Evolutionary conservation across 768 basidiomycete genomes (phyloP).

Genomic region (Pleurotus cornucopiae): DNA sequence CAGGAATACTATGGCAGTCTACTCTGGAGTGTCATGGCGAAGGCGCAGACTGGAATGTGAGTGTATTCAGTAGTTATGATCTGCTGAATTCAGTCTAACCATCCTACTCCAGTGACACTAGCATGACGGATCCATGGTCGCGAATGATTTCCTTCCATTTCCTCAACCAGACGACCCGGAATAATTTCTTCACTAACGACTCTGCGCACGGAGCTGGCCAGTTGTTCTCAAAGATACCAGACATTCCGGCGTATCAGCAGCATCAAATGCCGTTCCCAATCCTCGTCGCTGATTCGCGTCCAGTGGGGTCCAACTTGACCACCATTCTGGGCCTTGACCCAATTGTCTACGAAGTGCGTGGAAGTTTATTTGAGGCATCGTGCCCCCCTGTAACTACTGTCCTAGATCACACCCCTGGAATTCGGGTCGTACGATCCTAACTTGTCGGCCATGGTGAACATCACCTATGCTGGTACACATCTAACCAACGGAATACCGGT

Average conservation of each 20-base stretch:
- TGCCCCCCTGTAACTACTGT: background rate
- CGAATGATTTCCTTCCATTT: conserved; percentile 73
- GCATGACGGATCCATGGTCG: conserved; percentile 60
- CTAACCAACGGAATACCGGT: conserved; percentile 52
- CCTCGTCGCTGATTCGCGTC: conserved; percentile 52
- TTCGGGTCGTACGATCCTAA: conserved; percentile 72
- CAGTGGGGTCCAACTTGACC: conserved; percentile 38
- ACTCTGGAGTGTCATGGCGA: conserved; percentile 51
- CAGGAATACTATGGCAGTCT: conserved; percentile 51
- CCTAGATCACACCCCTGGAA: conserved; percentile 58
- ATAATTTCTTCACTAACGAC: conserved; percentile 57
- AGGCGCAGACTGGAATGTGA: conserved; percentile 50
- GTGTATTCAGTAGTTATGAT: conserved; percentile 15
- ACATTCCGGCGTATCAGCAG: conserved; percentile 46
- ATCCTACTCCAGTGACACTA: conserved; percentile 45
- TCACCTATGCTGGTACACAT: conserved; percentile 61
- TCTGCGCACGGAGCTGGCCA: conserved; percentile 70
- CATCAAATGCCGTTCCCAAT: conserved; percentile 63
- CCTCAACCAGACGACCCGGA: conserved; percentile 55
- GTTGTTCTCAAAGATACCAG: conserved; percentile 57
- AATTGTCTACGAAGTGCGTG: conserved; percentile 54
- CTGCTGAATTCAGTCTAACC: too few species aligned
- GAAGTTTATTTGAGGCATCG: background rate
- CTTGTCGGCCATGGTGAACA: conserved; percentile 66
- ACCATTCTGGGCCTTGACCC: conserved; percentile 34